Conservation (phyloP, 768 basidiomycete genomes). For the Rossbeevera mucosa region DNA sequence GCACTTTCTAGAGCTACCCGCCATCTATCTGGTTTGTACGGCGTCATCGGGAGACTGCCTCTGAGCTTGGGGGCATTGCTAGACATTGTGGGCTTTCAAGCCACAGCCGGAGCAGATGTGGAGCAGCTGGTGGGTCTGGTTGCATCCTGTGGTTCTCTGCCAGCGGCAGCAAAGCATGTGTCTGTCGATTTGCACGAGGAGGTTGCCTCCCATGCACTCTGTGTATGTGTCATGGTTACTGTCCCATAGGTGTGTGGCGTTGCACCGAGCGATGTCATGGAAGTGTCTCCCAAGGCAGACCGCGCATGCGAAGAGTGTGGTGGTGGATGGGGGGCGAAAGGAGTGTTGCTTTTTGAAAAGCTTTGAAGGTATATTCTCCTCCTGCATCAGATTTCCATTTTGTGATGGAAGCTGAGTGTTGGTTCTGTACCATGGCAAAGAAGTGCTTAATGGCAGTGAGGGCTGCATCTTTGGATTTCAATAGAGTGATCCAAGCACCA, state of each 20-base stretch:
- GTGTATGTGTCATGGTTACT: not conserved
- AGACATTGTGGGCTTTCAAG: not conserved
- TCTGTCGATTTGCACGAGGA: not conserved
- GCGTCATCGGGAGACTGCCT: not conserved
- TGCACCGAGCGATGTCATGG: not conserved
- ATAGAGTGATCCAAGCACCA: too few relatives aligned
- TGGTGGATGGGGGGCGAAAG: not conserved
- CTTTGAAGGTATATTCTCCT: too few relatives aligned
- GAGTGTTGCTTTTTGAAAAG: not conserved
- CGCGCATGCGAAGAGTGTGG: not conserved
- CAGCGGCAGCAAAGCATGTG: not conserved
- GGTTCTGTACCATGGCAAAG: too few relatives aligned
- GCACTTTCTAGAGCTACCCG: not conserved
- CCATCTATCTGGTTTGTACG: not conserved
- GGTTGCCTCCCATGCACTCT: not conserved
- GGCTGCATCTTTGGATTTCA: too few relatives aligned
- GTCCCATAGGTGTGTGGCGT: not conserved
- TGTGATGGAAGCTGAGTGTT: too few relatives aligned
- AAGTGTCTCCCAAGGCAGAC: not conserved
- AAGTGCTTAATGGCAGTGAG: too few relatives aligned
- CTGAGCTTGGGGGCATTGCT: not conserved
- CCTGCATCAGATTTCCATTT: too few relatives aligned
- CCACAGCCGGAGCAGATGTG: not conserved
- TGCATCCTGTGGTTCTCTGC: not conserved
- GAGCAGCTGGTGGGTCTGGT: not conserved